Evolutionary conservation across 2,329 filamentous ascomycete genomes (phyloP).

Genomic region (Phialophora expanda): DNA sequence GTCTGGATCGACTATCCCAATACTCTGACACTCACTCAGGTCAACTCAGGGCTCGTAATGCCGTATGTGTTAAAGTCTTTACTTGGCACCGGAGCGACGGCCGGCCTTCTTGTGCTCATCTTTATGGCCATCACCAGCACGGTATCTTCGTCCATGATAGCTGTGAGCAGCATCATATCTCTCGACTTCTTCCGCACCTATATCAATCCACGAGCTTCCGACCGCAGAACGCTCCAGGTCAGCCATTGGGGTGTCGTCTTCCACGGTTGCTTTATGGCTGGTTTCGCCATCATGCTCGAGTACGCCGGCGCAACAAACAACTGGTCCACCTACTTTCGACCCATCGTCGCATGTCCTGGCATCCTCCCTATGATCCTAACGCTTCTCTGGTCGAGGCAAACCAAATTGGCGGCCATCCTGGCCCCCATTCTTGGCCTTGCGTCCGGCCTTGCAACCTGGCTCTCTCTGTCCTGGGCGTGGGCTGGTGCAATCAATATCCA

Average conservation of each 20-base stretch:
- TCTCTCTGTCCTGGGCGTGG: slow-evolving; percentile 48
- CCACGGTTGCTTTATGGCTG: slow-evolving; percentile 57
- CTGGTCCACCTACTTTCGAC: slow-evolving; percentile 52
- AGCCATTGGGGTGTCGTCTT: slow-evolving; percentile 57
- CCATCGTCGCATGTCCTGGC: slow-evolving; percentile 51
- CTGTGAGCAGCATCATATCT: slow-evolving; percentile 57
- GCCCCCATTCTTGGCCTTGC: slow-evolving; percentile 23
- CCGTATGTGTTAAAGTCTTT: slow-evolving; percentile 54
- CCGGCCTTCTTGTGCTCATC: slow-evolving; percentile 54
- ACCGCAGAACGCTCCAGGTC: slow-evolving; percentile 50
- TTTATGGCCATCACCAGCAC: slow-evolving; percentile 61
- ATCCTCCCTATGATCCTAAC: slow-evolving; percentile 51
- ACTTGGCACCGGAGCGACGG: slow-evolving; percentile 51
- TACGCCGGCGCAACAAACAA: slow-evolving; percentile 58
- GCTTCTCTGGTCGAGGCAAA: slow-evolving; percentile 48
- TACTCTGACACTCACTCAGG: slow-evolving; percentile 48
- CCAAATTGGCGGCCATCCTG: slow-evolving; percentile 52
- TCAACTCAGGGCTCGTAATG: slow-evolving; percentile 55
- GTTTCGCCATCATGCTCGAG: slow-evolving; percentile 54
- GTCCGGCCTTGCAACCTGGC: slow-evolving; percentile 40
- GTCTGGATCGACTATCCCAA: slow-evolving; percentile 54
- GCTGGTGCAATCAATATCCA: slow-evolving; percentile 47
- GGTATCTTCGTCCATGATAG: slow-evolving; percentile 58
- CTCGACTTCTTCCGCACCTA: slow-evolving; percentile 60
- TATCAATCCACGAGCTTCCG: slow-evolving; percentile 54